A percentile compares a stretch with the other conserved stretches of the same genome.
Conservation (phyloP, 108 stramenopile species). For the Nitzschia putrida region DNA sequence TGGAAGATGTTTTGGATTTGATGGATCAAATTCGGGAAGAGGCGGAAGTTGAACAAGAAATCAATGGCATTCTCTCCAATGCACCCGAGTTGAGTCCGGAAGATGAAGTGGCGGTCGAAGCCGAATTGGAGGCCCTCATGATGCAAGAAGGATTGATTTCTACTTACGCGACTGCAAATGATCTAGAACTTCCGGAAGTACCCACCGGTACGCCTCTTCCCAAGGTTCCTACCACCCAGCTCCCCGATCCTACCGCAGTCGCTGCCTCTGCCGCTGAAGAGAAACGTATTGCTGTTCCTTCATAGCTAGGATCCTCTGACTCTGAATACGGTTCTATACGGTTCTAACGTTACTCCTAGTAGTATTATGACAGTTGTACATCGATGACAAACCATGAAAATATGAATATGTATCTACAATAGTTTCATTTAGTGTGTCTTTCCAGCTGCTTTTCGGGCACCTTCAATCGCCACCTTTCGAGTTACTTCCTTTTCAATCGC, state of each 20-base stretch:
- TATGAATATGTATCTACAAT: not conserved
- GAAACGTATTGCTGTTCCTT: slow-evolving; percentile 19
- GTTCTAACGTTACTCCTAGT: too few species aligned
- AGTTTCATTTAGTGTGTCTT: slow-evolving; percentile 10
- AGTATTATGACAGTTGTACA: too few species aligned
- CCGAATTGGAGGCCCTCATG: slow-evolving; percentile 50
- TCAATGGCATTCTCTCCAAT: slow-evolving; percentile 59
- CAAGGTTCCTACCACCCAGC: slow-evolving; percentile 23
- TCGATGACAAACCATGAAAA: too few species aligned
- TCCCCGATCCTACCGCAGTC: slow-evolving; percentile 23
- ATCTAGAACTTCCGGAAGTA: slow-evolving; percentile 27
- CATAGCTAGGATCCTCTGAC: not conserved
- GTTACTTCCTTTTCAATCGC: slow-evolving; percentile 45
- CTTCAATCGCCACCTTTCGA: slow-evolving; percentile 44
- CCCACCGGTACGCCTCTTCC: slow-evolving; percentile 30
- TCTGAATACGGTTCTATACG: too few species aligned
- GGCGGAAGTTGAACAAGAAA: slow-evolving; percentile 78
- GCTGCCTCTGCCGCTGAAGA: slow-evolving; percentile 7
- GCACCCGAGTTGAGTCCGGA: slow-evolving; percentile 37
- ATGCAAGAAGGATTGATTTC: slow-evolving; percentile 18
- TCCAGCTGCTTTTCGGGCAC: slow-evolving; percentile 38
- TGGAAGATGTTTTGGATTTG: slow-evolving; percentile 88
- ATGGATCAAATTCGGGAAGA: slow-evolving; percentile 90
- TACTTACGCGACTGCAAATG: not conserved
- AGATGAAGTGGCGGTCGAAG: slow-evolving; percentile 54